Percentiles rank a stretch among this genome's conserved stretches.
Evolutionary conservation across 768 basidiomycete species (phyloP).

Genomic region (Lactarius sanguifluus): DNA sequence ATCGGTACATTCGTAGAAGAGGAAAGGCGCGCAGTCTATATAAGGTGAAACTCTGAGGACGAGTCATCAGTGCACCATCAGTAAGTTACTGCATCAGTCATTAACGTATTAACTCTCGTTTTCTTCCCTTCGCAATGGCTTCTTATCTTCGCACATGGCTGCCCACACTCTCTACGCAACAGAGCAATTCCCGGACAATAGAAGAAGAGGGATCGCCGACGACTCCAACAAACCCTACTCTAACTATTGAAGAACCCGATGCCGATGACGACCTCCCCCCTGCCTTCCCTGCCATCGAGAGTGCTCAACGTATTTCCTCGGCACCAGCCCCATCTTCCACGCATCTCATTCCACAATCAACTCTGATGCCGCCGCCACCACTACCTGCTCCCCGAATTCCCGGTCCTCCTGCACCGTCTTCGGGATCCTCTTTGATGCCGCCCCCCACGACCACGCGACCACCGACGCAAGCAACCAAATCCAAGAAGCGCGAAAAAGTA

Average conservation of each 20-base stretch:
- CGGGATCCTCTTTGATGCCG: constrained; percentile 44
- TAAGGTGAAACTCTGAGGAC: background rate
- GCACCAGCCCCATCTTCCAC: constrained; percentile 32
- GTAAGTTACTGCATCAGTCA: constrained; percentile 4
- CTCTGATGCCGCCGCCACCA: constrained; percentile 39
- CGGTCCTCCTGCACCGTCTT: constrained; percentile 36
- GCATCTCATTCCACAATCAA: constrained; percentile 12
- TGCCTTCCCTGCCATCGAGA: constrained; percentile 69
- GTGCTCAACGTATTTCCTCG: constrained; percentile 60
- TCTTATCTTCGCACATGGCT: constrained; percentile 29
- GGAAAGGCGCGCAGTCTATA: background rate
- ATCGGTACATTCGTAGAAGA: background rate
- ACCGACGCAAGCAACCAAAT: constrained; percentile 45
- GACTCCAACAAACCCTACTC: constrained; percentile 44
- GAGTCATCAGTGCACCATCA: background rate
- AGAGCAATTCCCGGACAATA: constrained; percentile 25
- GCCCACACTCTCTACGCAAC: constrained; percentile 11
- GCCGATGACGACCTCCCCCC: constrained; percentile 62
- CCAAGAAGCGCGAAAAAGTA: constrained; percentile 73
- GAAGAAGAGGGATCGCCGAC: constrained; percentile 37
- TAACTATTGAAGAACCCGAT: constrained; percentile 39
- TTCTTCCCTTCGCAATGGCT: constrained; percentile 13
- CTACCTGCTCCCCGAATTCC: constrained; percentile 39
- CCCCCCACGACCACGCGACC: constrained; percentile 64
- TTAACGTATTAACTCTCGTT: background rate